Conservation (phyloP, 2,329 filamentous ascomycete species). For the Phyllosticta paracitricarpa region DNA sequence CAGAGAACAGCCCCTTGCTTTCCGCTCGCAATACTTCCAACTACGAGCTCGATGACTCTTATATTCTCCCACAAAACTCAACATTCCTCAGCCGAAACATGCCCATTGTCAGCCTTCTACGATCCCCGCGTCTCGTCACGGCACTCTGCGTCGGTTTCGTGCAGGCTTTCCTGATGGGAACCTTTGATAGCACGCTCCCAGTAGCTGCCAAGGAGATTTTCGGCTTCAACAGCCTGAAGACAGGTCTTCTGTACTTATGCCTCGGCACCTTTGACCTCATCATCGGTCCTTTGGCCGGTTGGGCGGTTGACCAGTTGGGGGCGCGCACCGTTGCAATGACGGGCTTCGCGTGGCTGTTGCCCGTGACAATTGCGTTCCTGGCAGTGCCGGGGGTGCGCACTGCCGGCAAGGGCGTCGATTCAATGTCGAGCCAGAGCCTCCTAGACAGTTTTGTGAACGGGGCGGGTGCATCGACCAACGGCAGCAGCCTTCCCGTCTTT, state of each 20-base stretch:
- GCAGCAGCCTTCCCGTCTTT: conserved; percentile 36
- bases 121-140: conserved; percentile 22
- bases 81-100: conserved; percentile 29
- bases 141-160: conserved; percentile 30
- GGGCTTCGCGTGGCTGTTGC: conserved; percentile 34
- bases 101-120: conserved; percentile 39
- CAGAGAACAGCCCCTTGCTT: conserved; percentile 20
- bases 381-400: neutral
- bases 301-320: conserved; percentile 37
- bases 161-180: conserved; percentile 33
- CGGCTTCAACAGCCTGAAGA: conserved; percentile 33
- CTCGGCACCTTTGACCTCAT: conserved; percentile 35
- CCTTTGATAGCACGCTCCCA: conserved; percentile 41
- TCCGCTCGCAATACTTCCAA: neutral
- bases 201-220: conserved; percentile 34
- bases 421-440: neutral
- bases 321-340: conserved; percentile 33
- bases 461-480: neutral
- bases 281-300: conserved; percentile 38
- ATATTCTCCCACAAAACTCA: conserved; percentile 21
- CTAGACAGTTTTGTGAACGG: neutral
- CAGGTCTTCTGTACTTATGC: conserved; percentile 38
- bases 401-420: neutral
- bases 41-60: neutral
- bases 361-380: conserved; percentile 18